Evolutionary conservation across 2,329 filamentous ascomycete genomes (phyloP), one percentile per base, ranked within the genome.

Genomic region (Plectosphaerella plurivora): DNA sequence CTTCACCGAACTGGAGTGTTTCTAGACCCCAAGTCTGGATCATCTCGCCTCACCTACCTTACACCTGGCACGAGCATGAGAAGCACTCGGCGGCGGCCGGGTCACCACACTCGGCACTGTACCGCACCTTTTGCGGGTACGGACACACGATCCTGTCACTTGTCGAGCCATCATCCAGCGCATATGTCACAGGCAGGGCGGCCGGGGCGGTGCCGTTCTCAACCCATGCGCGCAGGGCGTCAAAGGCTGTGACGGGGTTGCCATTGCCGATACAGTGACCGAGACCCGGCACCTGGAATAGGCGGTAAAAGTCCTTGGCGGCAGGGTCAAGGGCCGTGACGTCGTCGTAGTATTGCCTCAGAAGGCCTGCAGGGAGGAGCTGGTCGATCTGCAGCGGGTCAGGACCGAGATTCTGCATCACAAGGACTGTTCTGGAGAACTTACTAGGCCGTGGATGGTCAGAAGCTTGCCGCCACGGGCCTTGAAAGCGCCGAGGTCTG

Each of bases 61-160:
- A 28, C 28, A 8, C 10, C 37, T 41, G 15, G 15, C 41, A 44
- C 15, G 41, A 18, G 41, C 41, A 44, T 6, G 15, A 44, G 16
- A 44, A 44, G 16, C 41, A 44, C 16, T 44, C 41, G 8, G 16
- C 41, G 9, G 10, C 10, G 7, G 41, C 16, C 41, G 15, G n/a
- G 16, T 44, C 41, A 12, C 41, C 41, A n/a, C 41, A 44, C n/a
- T 20, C n/a, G 7, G n/a, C 41, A 20, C 18, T 20, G 16, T 18
- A 44, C 16, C 11, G 41, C 10, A 44, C 55, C 14, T 59, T 60
- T 45, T 61, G 57, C 2, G 64, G 61, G 52, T 63, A 68, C 39
- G 62, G 62, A 56, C 76, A 79, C 51, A 77, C 59, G 16, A 65
- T 64, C 22, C 73, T 65, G 39, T 65, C 61, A 36, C 41, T 44